A percentile compares a stretch with the other conserved stretches of the same genome.
Conservation (phyloP, 140 eudicot species). For the Erigeron philadelphicus region DNA sequence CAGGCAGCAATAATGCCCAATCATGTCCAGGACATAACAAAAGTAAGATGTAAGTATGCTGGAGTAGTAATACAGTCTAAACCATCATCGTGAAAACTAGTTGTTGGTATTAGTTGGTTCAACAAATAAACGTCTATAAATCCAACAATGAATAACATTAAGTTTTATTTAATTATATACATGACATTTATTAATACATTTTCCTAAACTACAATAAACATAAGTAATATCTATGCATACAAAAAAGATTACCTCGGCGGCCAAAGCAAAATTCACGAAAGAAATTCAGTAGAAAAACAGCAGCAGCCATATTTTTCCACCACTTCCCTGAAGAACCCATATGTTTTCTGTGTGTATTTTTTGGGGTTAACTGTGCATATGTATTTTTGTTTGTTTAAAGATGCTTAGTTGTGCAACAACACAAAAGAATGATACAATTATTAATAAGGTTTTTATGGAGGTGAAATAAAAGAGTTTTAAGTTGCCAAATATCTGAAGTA, state of each 20-base stretch:
- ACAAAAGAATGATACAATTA: slow-evolving; percentile 20
- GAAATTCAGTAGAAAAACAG: slow-evolving; percentile 31
- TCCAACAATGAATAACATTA: too few species aligned
- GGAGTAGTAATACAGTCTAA: too few species aligned
- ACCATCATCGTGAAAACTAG: too few species aligned
- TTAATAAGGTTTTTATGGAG: slow-evolving; percentile 28
- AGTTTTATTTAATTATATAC: too few species aligned
- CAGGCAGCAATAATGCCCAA: too few species aligned
- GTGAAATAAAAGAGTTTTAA: slow-evolving; percentile 25
- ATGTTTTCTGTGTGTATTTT: not conserved
- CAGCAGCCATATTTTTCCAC: slow-evolving; percentile 28
- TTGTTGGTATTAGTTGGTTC: too few species aligned
- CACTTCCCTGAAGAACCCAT: slow-evolving; percentile 32
- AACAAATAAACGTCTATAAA: too few species aligned
- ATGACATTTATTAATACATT: too few species aligned
- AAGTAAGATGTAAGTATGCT: too few species aligned
- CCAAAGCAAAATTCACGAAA: slow-evolving; percentile 41
- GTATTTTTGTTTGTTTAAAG: not conserved
- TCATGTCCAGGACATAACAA: too few species aligned
- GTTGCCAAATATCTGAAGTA: slow-evolving; percentile 25
- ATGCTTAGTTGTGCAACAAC: slow-evolving; percentile 3
- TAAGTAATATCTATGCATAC: too few species aligned
- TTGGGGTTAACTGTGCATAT: slow-evolving; percentile 1
- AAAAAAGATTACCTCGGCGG: slow-evolving; percentile 33
- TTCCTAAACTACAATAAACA: too few species aligned